A percentile compares a stretch with the other conserved stretches of the same genome.
Evolutionary conservation across 306 rosid species (phyloP).

Genomic region (Erythrophleum fordii): DNA sequence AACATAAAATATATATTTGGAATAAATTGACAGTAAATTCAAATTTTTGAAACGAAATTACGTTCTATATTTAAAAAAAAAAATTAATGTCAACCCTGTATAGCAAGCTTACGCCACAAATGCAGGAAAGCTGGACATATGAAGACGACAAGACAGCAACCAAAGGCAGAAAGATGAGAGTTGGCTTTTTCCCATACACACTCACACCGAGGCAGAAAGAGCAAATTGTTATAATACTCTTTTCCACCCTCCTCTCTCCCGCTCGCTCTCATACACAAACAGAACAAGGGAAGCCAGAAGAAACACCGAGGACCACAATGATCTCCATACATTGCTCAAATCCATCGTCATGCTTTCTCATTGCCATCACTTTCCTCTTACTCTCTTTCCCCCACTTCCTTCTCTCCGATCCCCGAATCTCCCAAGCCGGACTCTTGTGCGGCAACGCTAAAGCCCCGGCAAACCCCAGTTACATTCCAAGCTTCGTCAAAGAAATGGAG

Average conservation of each 20-base stretch:
- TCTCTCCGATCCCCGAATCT: constrained; percentile 65
- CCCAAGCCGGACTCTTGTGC: constrained; percentile 56
- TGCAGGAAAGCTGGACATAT: neutral
- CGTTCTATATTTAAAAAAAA: too few species aligned
- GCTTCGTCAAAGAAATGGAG: constrained; percentile 73
- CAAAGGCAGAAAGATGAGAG: neutral
- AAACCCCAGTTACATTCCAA: constrained; percentile 52
- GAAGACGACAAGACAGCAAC: neutral
- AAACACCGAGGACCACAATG: neutral
- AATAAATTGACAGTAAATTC: too few species aligned
- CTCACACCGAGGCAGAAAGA: too few species aligned
- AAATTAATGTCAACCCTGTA: too few species aligned
- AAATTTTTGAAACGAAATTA: too few species aligned
- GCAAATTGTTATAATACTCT: too few species aligned
- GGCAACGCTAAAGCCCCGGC: constrained; percentile 43
- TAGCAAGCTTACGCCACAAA: too few species aligned
- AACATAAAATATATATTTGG: too few species aligned
- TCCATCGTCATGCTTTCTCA: constrained; percentile 37
- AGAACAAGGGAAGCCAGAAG: too few species aligned
- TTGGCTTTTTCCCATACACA: neutral
- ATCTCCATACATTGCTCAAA: neutral
- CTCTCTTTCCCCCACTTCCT: constrained; percentile 31
- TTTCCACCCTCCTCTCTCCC: neutral
- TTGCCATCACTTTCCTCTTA: constrained; percentile 19
- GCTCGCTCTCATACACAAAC: neutral